Conservation (phyloP, 495 filamentous ascomycete genomes). For the Aspergillus sclerotiicarbonarius region DNA sequence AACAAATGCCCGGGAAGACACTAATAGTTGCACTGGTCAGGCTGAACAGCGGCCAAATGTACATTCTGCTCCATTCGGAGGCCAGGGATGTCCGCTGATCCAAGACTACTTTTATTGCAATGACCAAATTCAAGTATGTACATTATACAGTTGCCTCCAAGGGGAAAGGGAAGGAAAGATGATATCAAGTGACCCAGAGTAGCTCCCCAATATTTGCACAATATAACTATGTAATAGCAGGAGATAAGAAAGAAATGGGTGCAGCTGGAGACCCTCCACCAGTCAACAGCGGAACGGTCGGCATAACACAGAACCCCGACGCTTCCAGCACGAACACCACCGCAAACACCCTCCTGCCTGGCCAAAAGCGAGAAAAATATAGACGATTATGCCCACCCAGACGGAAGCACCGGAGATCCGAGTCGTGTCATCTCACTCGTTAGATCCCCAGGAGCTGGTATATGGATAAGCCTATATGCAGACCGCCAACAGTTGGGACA, state of each 20-base stretch:
- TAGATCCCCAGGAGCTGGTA: neutral
- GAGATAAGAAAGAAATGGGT: slow-evolving; percentile 7
- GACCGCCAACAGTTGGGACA: neutral
- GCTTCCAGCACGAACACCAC: slow-evolving; percentile 8
- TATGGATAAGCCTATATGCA: slow-evolving; percentile 3
- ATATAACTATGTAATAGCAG: slow-evolving; percentile 19
- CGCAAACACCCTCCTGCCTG: slow-evolving; percentile 9
- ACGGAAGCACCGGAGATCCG: neutral
- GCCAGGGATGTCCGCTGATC: neutral
- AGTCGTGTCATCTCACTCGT: neutral
- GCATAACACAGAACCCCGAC: slow-evolving; percentile 6
- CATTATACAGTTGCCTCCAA: slow-evolving; percentile 27
- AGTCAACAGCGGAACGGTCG: slow-evolving; percentile 4
- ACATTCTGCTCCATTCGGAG: neutral
- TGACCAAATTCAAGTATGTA: slow-evolving; percentile 20
- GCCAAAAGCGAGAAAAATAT: neutral
- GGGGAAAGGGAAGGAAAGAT: slow-evolving; percentile 15
- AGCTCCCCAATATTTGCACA: slow-evolving; percentile 14
- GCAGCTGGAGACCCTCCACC: neutral
- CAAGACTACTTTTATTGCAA: slow-evolving; percentile 22
- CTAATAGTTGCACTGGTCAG: neutral
- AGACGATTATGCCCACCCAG: neutral
- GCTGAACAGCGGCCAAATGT: neutral
- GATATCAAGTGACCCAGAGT: slow-evolving; percentile 24
- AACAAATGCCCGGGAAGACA: neutral